Evolutionary conservation across 1,284 basidiomycete species (phyloP).

Genomic region (Papiliotrema nemorosa): DNA sequence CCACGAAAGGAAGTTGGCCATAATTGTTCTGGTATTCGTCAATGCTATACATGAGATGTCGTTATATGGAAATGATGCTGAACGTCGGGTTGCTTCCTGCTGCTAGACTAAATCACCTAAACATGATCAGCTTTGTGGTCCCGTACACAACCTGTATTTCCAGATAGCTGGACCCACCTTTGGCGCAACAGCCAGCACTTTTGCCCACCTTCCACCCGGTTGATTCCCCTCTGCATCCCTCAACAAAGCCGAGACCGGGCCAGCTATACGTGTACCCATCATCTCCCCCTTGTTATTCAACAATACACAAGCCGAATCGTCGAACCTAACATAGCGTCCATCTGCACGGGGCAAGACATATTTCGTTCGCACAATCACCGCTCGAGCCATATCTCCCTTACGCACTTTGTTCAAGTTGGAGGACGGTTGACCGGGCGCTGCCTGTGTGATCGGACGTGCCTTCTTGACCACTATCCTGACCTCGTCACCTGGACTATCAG

Average conservation of each 20-base stretch:
- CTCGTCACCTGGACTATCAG: conserved; percentile 76
- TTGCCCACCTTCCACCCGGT: conserved; percentile 79
- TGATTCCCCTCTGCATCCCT: conserved; percentile 54
- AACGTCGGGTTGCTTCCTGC: no score
- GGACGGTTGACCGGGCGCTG: conserved; percentile 45
- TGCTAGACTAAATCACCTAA: no score
- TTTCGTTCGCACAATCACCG: conserved; percentile 86
- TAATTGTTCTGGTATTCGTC: no score
- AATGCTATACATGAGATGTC: no score
- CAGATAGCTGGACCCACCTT: conserved; percentile 58
- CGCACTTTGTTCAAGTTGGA: conserved; percentile 64
- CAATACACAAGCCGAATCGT: conserved; percentile 95
- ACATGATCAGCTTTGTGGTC: no score
- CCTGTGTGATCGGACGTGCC: conserved; percentile 68
- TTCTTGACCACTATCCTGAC: conserved; percentile 94
- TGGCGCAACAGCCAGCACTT: conserved; percentile 86
- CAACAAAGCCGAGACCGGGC: conserved; percentile 86
- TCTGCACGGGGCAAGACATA: conserved; percentile 39
- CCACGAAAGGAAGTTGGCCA: no score
- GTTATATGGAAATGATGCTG: no score
- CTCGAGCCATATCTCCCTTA: conserved; percentile 87
- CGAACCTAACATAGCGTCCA: conserved; percentile 66
- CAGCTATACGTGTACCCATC: conserved; percentile 90
- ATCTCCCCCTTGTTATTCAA: conserved; percentile 97
- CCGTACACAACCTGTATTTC: no score